A percentile compares a stretch with the other conserved stretches of the same genome.
Evolutionary conservation across 139 green algal genomes (phyloP).

Genomic region (Gonium pectorale): DNA sequence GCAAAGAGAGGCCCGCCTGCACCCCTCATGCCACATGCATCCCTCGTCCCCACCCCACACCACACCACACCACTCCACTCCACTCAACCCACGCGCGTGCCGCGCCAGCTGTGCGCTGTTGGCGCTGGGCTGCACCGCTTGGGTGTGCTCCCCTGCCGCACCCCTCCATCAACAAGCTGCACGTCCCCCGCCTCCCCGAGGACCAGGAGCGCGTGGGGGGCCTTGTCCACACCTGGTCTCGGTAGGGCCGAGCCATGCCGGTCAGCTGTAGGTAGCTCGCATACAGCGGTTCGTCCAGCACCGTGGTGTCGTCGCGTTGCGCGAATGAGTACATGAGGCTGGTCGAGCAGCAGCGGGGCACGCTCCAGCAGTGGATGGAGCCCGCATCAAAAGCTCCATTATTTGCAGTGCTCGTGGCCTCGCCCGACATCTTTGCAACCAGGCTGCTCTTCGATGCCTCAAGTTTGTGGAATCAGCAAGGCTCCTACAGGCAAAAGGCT

Average conservation of each 20-base stretch:
- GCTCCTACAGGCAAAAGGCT: neutral
- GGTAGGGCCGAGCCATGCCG: constrained; percentile 39
- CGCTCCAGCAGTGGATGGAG: constrained; percentile 67
- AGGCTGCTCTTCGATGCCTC: neutral
- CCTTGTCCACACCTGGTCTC: constrained; percentile 15
- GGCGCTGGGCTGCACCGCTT: no score
- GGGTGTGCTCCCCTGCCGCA: no score
- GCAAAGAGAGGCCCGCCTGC: no score
- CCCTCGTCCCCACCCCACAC: no score
- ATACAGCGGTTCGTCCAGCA: constrained; percentile 78
- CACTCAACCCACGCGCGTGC: no score
- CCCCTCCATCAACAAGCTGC: no score
- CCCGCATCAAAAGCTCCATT: neutral
- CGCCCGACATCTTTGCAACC: neutral
- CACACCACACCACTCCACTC: no score
- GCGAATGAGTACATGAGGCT: constrained; percentile 62
- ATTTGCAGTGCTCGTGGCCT: neutral
- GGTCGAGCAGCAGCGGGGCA: constrained; percentile 64
- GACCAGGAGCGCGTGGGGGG: no score
- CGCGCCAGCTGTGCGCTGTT: no score
- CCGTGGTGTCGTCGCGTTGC: constrained; percentile 52
- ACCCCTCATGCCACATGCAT: no score
- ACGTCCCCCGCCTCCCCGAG: no score
- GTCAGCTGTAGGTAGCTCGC: constrained; percentile 65
- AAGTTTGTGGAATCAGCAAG: neutral